Evolutionary conservation across 2,329 filamentous ascomycete species (phyloP), one percentile per base, ranked within the genome.

Genomic region (Fusarium sp.): DNA sequence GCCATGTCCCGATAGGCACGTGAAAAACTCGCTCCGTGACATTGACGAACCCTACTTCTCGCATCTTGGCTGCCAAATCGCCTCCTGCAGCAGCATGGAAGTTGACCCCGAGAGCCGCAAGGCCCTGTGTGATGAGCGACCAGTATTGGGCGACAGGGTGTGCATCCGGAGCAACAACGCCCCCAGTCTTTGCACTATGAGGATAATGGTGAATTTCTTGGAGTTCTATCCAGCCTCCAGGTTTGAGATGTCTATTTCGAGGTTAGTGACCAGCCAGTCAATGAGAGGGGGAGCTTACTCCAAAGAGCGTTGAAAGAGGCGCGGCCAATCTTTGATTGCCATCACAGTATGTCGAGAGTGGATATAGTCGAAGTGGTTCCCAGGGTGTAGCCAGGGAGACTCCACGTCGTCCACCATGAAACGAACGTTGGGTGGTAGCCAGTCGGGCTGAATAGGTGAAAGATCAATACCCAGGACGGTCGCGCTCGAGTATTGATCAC

Each of bases 351-450:
- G 84, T 4, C 89, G 82, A n/a, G 86, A 84, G 73, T 90, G 88
- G 36, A 91, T 84, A 62, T 89, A 89, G 74, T 91, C 88, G 58
- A 89, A 90, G 54, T 86, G 82, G 63, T 88, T 84, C 5, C 76
- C 73, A 6, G 85, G 84, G 65, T 88, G 83, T 15, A 88, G 75
- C 88, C 88, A 90, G 6, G 83, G 81, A 60, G 82, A 83, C 75
- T 90, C 88, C 28, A 86, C 82, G 66, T 90, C 88, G 62, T 90
- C 88, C 11, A 90, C 82, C 73, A 87, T 79, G 69, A 89, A 89
- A 27, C 81, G 81, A 18, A 88, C 82, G 67, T 89, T 89, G 4
- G 87, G 84, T 5, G 87, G 88, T 11, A 89, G 76, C 82, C 83
- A 85, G 43, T 81, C 79, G 1, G 84, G 84, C 69, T 87, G 84